Conservation (phyloP, 2,329 filamentous ascomycete genomes). For the Cercospora sesami region DNA sequence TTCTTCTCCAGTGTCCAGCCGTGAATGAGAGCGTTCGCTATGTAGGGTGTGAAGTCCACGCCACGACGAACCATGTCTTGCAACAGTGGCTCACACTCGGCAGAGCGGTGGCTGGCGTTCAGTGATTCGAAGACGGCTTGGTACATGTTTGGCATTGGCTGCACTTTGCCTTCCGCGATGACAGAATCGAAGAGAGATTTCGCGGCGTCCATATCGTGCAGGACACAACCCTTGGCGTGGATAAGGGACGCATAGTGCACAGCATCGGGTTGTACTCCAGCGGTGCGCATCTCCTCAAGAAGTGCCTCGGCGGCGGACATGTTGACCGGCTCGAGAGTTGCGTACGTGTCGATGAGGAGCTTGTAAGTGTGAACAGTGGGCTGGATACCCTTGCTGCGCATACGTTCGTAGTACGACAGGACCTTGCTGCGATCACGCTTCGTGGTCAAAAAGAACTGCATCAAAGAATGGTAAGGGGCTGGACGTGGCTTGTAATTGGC, state of each 20-base stretch:
- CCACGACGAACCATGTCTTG: slow-evolving; percentile 69
- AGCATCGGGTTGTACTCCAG: slow-evolving; percentile 77
- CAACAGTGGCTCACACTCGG: slow-evolving; percentile 68
- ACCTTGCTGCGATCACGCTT: slow-evolving; percentile 96
- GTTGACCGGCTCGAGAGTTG: slow-evolving; percentile 86
- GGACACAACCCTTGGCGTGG: slow-evolving; percentile 90
- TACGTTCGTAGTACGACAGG: slow-evolving; percentile 89
- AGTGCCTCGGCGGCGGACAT: slow-evolving; percentile 85
- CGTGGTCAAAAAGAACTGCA: slow-evolving; percentile 97
- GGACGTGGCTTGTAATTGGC: slow-evolving; percentile 98
- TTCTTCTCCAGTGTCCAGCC: slow-evolving; percentile 88
- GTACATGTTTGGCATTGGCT: slow-evolving; percentile 81
- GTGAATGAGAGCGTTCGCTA: slow-evolving; percentile 96
- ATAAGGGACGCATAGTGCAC: slow-evolving; percentile 96
- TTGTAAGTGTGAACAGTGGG: slow-evolving; percentile 97
- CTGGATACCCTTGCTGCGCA: slow-evolving; percentile 81
- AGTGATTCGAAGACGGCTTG: slow-evolving; percentile 96
- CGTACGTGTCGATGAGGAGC: slow-evolving; percentile 91
- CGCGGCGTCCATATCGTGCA: slow-evolving; percentile 86
- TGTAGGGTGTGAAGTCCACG: slow-evolving; percentile 91
- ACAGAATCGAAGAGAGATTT: slow-evolving; percentile 80
- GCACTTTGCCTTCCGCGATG: slow-evolving; percentile 64
- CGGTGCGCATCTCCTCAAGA: slow-evolving; percentile 71
- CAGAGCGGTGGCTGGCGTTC: slow-evolving; percentile 88
- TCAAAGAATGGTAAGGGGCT: slow-evolving; percentile 98